phyloP scores from a whole-genome alignment of 2,329 filamentous ascomycete genomes.

The Daldinia eschscholtzii region DNA sequence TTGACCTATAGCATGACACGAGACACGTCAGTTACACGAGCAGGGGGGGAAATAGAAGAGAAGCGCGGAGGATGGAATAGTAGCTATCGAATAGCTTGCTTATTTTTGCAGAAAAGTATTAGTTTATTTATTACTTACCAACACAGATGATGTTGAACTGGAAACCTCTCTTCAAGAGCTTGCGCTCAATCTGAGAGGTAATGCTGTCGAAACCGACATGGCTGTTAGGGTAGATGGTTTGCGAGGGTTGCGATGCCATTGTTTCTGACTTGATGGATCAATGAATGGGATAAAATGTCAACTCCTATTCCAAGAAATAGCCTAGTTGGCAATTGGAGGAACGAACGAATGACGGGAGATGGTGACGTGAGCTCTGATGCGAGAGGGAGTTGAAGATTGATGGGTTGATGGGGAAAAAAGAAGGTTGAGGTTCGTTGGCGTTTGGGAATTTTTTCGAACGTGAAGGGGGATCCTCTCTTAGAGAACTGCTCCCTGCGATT shows the following conservation, averaged over 20 bases:
- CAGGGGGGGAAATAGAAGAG: constrained; percentile 10
- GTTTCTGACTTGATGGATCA: constrained; percentile 53
- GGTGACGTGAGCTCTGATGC: constrained; percentile 32
- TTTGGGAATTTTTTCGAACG: constrained; percentile 46
- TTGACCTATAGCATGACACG: constrained; percentile 74
- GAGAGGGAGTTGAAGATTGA: constrained; percentile 34
- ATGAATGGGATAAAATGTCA: constrained; percentile 50
- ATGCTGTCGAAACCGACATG: constrained; percentile 99
- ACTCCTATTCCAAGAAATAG: constrained; percentile 56
- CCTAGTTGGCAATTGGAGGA: constrained; percentile 49
- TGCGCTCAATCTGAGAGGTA: constrained; percentile 99
- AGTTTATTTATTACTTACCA: constrained; percentile 72
- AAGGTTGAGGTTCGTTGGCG: constrained; percentile 39
- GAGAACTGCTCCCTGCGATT: constrained; percentile 51
- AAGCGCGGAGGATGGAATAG: constrained; percentile 4
- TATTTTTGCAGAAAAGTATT: constrained; percentile 8
- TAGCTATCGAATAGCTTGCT: not conserved
- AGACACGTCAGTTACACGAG: constrained; percentile 51
- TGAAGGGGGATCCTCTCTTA: constrained; percentile 46
- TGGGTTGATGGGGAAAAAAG: constrained; percentile 35
- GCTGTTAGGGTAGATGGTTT: constrained; percentile 87
- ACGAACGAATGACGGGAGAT: constrained; percentile 45
- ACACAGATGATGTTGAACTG: constrained; percentile 99
- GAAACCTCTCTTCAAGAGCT: constrained; percentile 99
- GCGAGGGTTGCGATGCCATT: constrained; percentile 70